These are phyloP conservation scores for Cladorrhinum sp. DNA, from an alignment of 2,329 filamentous ascomycete species.

Conservation along the genomic window DNA sequence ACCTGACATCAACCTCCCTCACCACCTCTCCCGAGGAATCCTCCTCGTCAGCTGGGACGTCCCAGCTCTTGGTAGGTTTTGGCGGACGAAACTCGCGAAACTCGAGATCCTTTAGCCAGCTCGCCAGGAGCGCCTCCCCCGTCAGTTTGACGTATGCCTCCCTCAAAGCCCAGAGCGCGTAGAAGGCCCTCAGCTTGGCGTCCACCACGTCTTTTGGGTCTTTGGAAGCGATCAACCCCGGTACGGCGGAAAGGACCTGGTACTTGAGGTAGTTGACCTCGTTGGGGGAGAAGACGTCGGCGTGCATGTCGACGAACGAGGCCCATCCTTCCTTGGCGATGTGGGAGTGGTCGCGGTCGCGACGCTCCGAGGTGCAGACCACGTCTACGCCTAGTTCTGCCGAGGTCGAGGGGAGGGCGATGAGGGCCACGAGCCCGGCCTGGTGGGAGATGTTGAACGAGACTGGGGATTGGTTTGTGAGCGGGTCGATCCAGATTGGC, in stretches of 20 bases:
- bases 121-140: slow-evolving; percentile 70
- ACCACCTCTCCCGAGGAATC: slow-evolving; percentile 36
- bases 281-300: slow-evolving; percentile 62
- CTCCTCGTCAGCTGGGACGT: slow-evolving; percentile 14
- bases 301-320: slow-evolving; percentile 67
- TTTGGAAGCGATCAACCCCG: slow-evolving; percentile 27
- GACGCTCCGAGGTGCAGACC: slow-evolving; percentile 70
- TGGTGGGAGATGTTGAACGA: slow-evolving; percentile 78
- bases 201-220: slow-evolving; percentile 47
- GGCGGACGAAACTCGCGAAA: slow-evolving; percentile 63
- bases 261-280: slow-evolving; percentile 62
- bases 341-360: slow-evolving; percentile 56
- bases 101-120: slow-evolving; percentile 68
- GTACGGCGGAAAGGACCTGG: slow-evolving; percentile 32
- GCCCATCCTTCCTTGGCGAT: slow-evolving; percentile 57
- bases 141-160: slow-evolving; percentile 83
- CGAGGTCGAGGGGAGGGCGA: slow-evolving; percentile 48
- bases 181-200: slow-evolving; percentile 66
- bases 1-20: slow-evolving; percentile 37
- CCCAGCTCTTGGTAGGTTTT: slow-evolving; percentile 28
- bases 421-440: slow-evolving; percentile 67
- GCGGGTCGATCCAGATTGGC: slow-evolving; percentile 50
- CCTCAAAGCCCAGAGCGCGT: slow-evolving; percentile 74
- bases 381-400: slow-evolving; percentile 67
- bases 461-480: slow-evolving; percentile 46